phyloP scores from a whole-genome alignment of 805 yeast species.

The Saturnispora ahearnii region DNA sequence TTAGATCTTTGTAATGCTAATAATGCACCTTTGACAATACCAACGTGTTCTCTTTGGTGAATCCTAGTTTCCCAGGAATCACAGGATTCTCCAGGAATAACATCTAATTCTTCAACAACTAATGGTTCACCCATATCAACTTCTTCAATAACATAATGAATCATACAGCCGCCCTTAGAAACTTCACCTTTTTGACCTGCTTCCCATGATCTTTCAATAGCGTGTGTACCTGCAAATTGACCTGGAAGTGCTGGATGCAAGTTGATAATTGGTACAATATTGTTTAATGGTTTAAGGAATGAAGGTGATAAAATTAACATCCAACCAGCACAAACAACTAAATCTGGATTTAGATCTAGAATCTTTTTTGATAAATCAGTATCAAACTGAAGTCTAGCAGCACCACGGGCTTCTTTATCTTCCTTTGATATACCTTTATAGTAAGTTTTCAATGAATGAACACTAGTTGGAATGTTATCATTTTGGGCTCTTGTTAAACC shows the following conservation, averaged over 20 bases:
- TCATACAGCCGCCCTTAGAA: constrained; percentile 84
- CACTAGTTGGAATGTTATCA: constrained; percentile 59
- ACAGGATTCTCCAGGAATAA: constrained; percentile 62
- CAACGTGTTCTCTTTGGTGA: constrained; percentile 76
- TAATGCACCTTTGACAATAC: constrained; percentile 86
- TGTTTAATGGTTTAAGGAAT: constrained; percentile 57
- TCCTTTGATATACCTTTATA: constrained; percentile 70
- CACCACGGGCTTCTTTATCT: constrained; percentile 44
- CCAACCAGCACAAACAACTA: constrained; percentile 98
- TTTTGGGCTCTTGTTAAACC: constrained; percentile 74
- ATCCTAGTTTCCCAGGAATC: constrained; percentile 78
- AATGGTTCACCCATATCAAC: constrained; percentile 93
- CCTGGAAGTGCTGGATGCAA: constrained; percentile 97
- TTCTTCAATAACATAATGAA: constrained; percentile 91
- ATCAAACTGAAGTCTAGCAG: constrained; percentile 66
- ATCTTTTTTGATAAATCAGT: constrained; percentile 66
- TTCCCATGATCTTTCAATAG: constrained; percentile 93
- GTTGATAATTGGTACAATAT: constrained; percentile 72
- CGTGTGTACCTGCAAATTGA: constrained; percentile 93
- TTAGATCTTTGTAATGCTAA: constrained; percentile 38
- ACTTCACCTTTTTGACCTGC: constrained; percentile 84
- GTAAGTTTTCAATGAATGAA: constrained; percentile 65
- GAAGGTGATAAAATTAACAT: constrained; percentile 80
- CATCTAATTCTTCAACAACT: constrained; percentile 67
- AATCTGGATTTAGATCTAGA: constrained; percentile 56